These are phyloP conservation scores for Ascobolus immersus DNA, from an alignment of 495 filamentous ascomycete species.

Conservation along the genomic window DNA sequence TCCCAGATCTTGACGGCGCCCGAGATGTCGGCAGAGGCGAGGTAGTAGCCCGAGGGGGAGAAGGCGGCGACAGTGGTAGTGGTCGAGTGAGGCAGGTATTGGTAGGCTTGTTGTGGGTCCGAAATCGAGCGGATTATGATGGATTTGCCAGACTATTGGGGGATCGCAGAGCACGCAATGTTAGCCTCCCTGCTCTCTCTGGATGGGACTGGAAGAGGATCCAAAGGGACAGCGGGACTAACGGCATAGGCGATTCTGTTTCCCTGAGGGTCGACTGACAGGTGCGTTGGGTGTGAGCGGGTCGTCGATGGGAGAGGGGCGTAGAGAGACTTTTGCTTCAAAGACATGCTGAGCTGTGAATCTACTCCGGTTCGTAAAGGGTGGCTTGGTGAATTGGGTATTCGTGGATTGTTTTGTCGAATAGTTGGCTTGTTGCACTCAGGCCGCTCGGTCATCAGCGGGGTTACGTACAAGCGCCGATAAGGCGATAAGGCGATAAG, in stretches of 20 bases:
- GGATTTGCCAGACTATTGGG: conserved; percentile 63
- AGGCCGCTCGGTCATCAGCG: no score
- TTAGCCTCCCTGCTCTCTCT: neutral
- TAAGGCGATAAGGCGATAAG: no score
- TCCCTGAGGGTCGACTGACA: conserved; percentile 74
- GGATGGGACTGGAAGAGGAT: neutral
- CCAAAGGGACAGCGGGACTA: conserved; percentile 16
- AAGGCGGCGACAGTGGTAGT: conserved; percentile 81
- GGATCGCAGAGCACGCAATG: conserved; percentile 2
- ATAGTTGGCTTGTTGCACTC: no score
- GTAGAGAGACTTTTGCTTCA: conserved; percentile 48
- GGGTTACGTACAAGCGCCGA: no score
- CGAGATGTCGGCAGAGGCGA: conserved; percentile 74
- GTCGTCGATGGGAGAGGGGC: conserved; percentile 57
- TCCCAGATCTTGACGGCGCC: conserved; percentile 83
- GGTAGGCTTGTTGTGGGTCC: conserved; percentile 50
- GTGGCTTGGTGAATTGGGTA: no score
- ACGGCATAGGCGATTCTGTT: conserved; percentile 86
- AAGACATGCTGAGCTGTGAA: no score
- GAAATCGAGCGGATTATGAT: conserved; percentile 86
- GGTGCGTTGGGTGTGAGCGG: conserved; percentile 67
- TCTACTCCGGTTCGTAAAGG: no score
- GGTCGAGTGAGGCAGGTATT: conserved; percentile 75
- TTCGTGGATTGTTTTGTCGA: no score
- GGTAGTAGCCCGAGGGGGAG: conserved; percentile 78